These are phyloP conservation scores for Trichoderma parareesei DNA, from an alignment of 495 filamentous ascomycete genomes.

Conservation along the genomic window DNA sequence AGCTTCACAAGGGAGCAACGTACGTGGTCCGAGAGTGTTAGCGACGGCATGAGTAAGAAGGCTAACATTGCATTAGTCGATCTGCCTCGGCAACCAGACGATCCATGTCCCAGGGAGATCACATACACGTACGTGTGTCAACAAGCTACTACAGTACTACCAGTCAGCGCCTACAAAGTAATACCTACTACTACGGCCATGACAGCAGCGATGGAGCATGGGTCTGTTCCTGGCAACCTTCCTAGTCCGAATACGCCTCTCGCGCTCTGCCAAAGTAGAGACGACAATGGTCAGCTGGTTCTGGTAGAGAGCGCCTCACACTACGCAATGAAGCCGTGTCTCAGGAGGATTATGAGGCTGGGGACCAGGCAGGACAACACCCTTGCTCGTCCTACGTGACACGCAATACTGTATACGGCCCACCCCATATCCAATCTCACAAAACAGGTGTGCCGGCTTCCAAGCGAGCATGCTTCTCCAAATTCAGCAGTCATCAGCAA, in stretches of 20 bases:
- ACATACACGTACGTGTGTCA: slow-evolving; percentile 29
- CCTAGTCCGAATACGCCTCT: too few species aligned
- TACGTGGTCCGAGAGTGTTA: too few species aligned
- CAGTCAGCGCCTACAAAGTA: too few species aligned
- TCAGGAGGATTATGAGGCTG: neutral
- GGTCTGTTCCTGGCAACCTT: slow-evolving; percentile 18
- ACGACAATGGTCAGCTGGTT: too few species aligned
- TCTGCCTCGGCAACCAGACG: neutral
- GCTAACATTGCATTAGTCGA: neutral
- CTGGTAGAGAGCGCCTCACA: too few species aligned
- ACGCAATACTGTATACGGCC: neutral
- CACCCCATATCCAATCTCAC: neutral
- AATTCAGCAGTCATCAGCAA: neutral
- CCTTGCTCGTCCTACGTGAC: slow-evolving; percentile 5
- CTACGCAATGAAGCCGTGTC: too few species aligned
- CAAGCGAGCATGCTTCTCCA: slow-evolving; percentile 15
- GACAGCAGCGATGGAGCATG: slow-evolving; percentile 18
- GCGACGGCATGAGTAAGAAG: neutral
- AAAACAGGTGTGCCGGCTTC: too few species aligned
- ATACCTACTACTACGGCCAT: too few species aligned
- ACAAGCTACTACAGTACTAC: too few species aligned
- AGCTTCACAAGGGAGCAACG: too few species aligned
- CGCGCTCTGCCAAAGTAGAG: too few species aligned
- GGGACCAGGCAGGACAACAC: neutral
- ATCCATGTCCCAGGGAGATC: neutral